Evolutionary conservation across 208 protist species (phyloP).

Genomic region (Wallacemonas sp.): DNA sequence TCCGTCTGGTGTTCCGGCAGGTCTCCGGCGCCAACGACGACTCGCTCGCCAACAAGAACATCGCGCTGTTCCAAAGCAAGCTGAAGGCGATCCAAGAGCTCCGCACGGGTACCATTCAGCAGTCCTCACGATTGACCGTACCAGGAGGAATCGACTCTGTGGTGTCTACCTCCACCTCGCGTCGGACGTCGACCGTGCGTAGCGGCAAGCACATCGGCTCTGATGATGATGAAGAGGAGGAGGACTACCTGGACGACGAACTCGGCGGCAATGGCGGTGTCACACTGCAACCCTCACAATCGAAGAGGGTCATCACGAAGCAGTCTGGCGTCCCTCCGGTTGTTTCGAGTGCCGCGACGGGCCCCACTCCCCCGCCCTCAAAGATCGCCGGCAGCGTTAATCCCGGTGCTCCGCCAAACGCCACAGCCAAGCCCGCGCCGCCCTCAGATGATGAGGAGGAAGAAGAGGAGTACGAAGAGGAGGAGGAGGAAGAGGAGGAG

Average conservation of each 20-base stretch:
- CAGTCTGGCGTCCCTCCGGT: neutral
- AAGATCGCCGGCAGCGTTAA: too few relatives aligned
- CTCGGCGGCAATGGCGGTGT: neutral
- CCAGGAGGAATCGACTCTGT: neutral
- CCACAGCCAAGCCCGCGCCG: neutral
- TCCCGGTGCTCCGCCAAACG: neutral
- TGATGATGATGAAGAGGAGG: neutral
- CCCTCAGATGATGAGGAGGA: slow-evolving; percentile 15
- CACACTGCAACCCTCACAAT: neutral
- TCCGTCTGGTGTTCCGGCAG: slow-evolving; percentile 74
- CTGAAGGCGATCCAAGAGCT: slow-evolving; percentile 27
- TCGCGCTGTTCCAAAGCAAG: slow-evolving; percentile 51
- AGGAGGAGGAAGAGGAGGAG: slow-evolving; percentile 30
- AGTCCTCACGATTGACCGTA: neutral
- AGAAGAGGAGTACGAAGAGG: slow-evolving; percentile 33
- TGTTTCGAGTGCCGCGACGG: neutral
- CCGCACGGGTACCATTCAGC: neutral
- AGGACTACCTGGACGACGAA: neutral
- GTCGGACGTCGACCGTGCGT: slow-evolving; percentile 5
- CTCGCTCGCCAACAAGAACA: slow-evolving; percentile 44
- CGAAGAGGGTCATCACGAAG: neutral
- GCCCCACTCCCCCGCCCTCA: too few relatives aligned
- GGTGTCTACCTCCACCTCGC: slow-evolving; percentile 5
- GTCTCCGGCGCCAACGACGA: slow-evolving; percentile 67
- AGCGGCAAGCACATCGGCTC: neutral